Base-by-base conservation (phyloP, 2,329 filamentous ascomycete species). In the Penicillium sp. region DNA sequence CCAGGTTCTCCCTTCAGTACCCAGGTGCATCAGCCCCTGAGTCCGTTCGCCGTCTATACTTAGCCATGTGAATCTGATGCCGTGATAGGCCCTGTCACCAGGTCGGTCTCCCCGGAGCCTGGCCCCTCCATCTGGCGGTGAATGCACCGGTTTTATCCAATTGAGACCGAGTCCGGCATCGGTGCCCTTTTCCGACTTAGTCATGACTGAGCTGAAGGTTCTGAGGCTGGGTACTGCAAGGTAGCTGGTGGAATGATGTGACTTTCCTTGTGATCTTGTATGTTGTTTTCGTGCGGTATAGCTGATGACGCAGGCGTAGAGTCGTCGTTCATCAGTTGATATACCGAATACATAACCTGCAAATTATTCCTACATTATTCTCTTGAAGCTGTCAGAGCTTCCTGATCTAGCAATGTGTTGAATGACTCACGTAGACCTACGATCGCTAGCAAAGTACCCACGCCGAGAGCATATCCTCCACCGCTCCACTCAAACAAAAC, bases 61-160 rank as follows among this genome's bases (percentile, higher is more conserved):
- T 57, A 57, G 51, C n/a, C 47, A 13, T 23, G 2, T 26, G 9
- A 29, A 23, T 29, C 46, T 36, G 36, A n/a, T 36, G 15, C 21
- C 46, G 34, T 60, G 52, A 60, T 61, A 60, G 57, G 57, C 24
- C 33, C 58, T 51, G 44, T 49, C 50, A 51, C 23, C 41, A 26
- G 41, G 42, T 47, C 54, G 56, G 56, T 52, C 53, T 42, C 46
- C 46, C 53, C 53, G 45, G 51, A 13, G 41, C 45, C 46, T 44
- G 42, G 13, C 21, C 36, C 26, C 18, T 4, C n/a, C 42, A 54
- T 59, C 51, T 62, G 52, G 60, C 60, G 60, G 60, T 62, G 60
- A 58, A 57, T 58, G 45, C 18, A 28, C 46, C 45, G 50, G 42
- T 31, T 45, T 33, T 36, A 45, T 56, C 60, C 60, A 62, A 62